A percentile compares a stretch with the other conserved stretches of the same genome.
phyloP scores from a whole-genome alignment of 192 early-diverging fungal genomes.

The Coemansia sp. region DNA sequence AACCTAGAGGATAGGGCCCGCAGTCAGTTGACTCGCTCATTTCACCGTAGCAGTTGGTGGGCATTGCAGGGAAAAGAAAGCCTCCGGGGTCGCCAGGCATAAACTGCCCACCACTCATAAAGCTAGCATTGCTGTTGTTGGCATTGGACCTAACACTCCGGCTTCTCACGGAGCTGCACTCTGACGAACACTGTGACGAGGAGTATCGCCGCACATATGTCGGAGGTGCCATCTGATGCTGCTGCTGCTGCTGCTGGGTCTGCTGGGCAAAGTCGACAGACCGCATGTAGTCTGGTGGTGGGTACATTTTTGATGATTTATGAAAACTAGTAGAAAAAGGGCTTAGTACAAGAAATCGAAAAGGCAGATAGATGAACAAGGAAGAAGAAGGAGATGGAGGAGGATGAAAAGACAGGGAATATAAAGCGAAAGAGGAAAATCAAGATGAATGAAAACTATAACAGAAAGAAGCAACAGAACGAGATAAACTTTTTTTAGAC shows the following conservation, averaged over 20 bases:
- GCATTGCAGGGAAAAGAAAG: conserved; percentile 25
- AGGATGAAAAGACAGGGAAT: no score
- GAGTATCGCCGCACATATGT: neutral
- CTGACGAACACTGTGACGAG: neutral
- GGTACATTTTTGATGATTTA: conserved; percentile 2
- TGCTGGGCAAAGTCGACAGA: neutral
- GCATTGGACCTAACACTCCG: neutral
- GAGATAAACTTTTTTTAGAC: neutral
- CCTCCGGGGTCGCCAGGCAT: conserved; percentile 45
- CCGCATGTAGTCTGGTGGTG: neutral
- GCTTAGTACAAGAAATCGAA: neutral
- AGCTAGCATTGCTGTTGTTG: neutral
- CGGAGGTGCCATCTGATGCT: neutral
- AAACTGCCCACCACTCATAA: conserved; percentile 14
- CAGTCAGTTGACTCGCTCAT: neutral
- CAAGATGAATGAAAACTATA: neutral
- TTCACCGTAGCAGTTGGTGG: neutral
- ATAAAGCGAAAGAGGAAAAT: neutral
- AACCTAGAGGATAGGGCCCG: conserved; percentile 23
- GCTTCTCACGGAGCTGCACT: neutral
- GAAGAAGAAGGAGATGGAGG: no score
- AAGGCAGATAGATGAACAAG: no score
- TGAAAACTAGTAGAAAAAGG: no score
- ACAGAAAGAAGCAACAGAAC: neutral
- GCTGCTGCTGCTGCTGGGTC: neutral